Evolutionary conservation across 768 basidiomycete genomes (phyloP), one percentile per base, ranked within the genome.

Genomic region (Boletus reticulatus): DNA sequence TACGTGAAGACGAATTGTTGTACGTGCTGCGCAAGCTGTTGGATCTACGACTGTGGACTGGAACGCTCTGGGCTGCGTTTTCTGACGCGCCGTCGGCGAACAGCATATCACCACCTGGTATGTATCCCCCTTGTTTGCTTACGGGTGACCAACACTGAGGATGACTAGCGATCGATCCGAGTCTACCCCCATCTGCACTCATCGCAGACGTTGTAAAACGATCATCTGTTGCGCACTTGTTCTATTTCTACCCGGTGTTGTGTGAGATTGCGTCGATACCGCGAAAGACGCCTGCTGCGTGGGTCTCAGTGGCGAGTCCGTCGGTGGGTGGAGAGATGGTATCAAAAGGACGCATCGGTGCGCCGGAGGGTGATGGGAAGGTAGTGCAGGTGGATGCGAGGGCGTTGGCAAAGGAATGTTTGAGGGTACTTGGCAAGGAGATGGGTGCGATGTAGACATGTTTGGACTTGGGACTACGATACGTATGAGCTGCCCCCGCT

Each of bases 1-100:
- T 84, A 1, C 81, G 92, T 24, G 94, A 98, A 70, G 93, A 96
- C 62, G 96, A 98, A 62, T 67, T 98, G 14, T 68, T 95, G 2
- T 96, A 94, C 65, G 81, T 94, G 27, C 73, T 98, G 13, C 82
- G 82, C 41, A 90, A 92, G 58, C 74, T 98, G n/a, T 75, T 84
- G 13, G 79, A 81, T 36, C 73, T 94, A 20, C 78, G 78, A n/a
- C 72, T 97, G 11, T 89, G 84, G 83, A 76, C 84, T 13, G 89
- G 89, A 3, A 84, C 85, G 3, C 70, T 94, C 9, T 90, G 87
- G 87, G 88, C 89, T 0, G 85, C 88, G 0, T 66, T 86, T 8
- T 88, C 89, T 1, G 80, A 83, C n/a, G 63, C 83, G 8, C 86
- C 90, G 0, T 79, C 84, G 0, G 70, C 76, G 44, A 78, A 82